Evolutionary conservation across 148 eudicot species (phyloP).

Genomic region (Vaccinium macrocarpon): DNA sequence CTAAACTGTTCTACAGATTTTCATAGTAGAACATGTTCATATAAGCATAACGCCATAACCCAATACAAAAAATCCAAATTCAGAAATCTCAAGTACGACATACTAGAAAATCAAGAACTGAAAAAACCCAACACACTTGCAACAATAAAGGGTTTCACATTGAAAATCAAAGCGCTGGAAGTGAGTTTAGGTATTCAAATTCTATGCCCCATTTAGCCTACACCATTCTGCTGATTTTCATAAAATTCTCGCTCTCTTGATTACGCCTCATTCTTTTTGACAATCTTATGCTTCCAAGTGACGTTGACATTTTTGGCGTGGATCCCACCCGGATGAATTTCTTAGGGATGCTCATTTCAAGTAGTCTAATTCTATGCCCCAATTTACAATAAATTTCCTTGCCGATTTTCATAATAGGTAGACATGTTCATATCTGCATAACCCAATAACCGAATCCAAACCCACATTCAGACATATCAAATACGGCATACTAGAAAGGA

Average conservation of each 20-base stretch:
- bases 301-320: too few relatives aligned
- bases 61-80: background rate
- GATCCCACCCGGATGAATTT: too few relatives aligned
- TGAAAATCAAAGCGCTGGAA: background rate
- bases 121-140: too few relatives aligned
- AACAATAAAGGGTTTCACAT: background rate
- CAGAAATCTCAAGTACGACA: background rate
- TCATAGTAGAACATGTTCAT: background rate
- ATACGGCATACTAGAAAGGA: too few relatives aligned
- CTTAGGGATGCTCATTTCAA: too few relatives aligned
- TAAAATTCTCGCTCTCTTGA: too few relatives aligned
- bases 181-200: background rate
- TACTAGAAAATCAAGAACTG: background rate
- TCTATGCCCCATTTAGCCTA: background rate
- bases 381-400: too few relatives aligned
- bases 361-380: too few relatives aligned
- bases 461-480: background rate
- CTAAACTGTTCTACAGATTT: background rate
- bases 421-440: background rate
- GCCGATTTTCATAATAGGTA: background rate
- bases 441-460: slow-evolving; percentile 5
- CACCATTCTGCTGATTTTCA: too few relatives aligned
- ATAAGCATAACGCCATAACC: too few relatives aligned
- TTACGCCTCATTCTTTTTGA: too few relatives aligned
- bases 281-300: too few relatives aligned